phyloP scores from a whole-genome alignment of 768 basidiomycete genomes.

The Leccinum ochraceum region DNA sequence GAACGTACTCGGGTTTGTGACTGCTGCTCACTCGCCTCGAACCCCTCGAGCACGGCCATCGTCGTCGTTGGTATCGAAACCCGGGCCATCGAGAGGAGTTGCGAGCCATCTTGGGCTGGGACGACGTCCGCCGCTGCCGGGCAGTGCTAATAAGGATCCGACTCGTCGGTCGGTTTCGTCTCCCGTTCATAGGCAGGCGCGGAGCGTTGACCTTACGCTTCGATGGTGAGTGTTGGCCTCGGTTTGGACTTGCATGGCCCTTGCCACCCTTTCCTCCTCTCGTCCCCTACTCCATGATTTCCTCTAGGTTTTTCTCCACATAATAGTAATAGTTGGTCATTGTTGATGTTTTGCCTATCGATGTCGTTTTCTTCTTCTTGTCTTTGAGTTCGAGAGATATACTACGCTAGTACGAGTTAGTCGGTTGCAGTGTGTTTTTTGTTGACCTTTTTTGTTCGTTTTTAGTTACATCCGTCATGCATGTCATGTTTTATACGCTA shows the following conservation, averaged over 20 bases:
- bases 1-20: background rate
- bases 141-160: background rate
- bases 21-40: background rate
- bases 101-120: slow-evolving; percentile 2
- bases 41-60: background rate
- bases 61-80: background rate
- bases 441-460: background rate
- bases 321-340: background rate
- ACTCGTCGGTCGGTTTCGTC: slow-evolving; percentile 8
- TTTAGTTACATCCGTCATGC: background rate
- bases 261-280: background rate
- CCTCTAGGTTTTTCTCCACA: background rate
- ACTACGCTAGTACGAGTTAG: background rate
- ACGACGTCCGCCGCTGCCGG: background rate
- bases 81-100: background rate
- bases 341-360: background rate
- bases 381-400: background rate
- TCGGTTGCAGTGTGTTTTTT: background rate
- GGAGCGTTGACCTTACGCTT: background rate
- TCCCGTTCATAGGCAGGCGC: slow-evolving; percentile 10
- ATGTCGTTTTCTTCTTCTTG: background rate
- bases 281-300: no score
- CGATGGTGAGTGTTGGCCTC: background rate
- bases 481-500: background rate
- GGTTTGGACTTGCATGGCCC: background rate